Evolutionary conservation across 2,329 filamentous ascomycete species (phyloP), one percentile per base, ranked within the genome.

Genomic region (Ilyonectria sp.): DNA sequence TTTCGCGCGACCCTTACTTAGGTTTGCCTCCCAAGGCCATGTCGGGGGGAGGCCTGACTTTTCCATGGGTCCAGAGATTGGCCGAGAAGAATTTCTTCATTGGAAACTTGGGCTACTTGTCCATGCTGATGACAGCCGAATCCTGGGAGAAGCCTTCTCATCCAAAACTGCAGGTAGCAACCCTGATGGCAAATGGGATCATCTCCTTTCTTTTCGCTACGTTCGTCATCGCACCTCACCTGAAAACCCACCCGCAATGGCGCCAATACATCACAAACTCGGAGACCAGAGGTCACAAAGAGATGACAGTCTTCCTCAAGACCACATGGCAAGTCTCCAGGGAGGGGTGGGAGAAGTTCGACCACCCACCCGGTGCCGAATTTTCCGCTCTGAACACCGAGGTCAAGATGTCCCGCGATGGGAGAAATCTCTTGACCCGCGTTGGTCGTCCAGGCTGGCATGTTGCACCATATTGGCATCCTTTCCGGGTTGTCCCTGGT

Each of bases 61-160:
- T 10, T 4, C 29, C 50, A 35, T 21, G 69, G 52, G 68, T 43
- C 29, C 35, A 19, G 31, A 11, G 31, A 13, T 5, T 23, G n/a
- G 44, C 23, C 11, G 19, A 29, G 10, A 13, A 43, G 4, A 17
- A 50, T 2, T 60, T 56, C 23, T 69, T 57, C 10, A 33, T 73
- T 13, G 71, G 68, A 26, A 77, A 74, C 35, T 40, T 76, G 23
- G 76, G 75, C 7, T 67, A 77, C 17, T 63, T 77, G 49, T 66
- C 73, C n/a, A 76, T 77, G 63, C 63, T 78, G 13, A 60, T 70
- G 55, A 71, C 68, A 23, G 37, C 67, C 6, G 69, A 72, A 13
- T 17, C 23, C 19, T 73, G 72, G 70, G 15, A 56, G 8, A 13
- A 65, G 5, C 72, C 74, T 6, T 49, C 57, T 1, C 63, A 73